These are phyloP conservation scores for Psilocybe cyanescens DNA, from an alignment of 768 basidiomycete species.

Conservation along the genomic window DNA sequence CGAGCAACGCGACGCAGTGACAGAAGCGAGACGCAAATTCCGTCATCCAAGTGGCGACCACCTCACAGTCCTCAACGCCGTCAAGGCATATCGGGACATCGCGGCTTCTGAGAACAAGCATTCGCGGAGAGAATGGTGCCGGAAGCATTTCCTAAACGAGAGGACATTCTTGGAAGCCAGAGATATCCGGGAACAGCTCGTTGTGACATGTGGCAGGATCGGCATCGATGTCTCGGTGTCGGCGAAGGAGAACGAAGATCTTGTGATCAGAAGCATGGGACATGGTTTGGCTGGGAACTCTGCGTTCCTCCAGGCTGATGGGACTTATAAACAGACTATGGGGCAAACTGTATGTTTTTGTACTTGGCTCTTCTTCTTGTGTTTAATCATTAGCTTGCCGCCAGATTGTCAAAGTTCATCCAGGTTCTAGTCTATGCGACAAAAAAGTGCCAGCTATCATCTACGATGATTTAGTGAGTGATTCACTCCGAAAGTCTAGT, in stretches of 20 bases:
- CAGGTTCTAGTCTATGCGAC: slow-evolving; percentile 79
- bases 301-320: slow-evolving; percentile 84
- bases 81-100: slow-evolving; percentile 81
- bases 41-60: slow-evolving; percentile 89
- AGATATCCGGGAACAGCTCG: slow-evolving; percentile 82
- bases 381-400: background rate
- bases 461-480: slow-evolving; percentile 88
- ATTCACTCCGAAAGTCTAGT: background rate
- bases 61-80: slow-evolving; percentile 84
- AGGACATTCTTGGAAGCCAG: slow-evolving; percentile 78
- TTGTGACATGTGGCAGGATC: slow-evolving; percentile 60
- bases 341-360: slow-evolving; percentile 59
- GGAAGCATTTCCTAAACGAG: slow-evolving; percentile 81
- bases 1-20: slow-evolving; percentile 74
- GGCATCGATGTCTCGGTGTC: slow-evolving; percentile 63
- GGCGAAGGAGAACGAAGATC: slow-evolving; percentile 66
- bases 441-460: slow-evolving; percentile 88
- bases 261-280: slow-evolving; percentile 72
- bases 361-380: background rate
- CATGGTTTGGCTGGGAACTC: slow-evolving; percentile 82
- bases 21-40: slow-evolving; percentile 77
- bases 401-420: slow-evolving; percentile 87
- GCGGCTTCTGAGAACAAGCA: slow-evolving; percentile 47
- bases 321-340: slow-evolving; percentile 83
- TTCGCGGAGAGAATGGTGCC: slow-evolving; percentile 77